Base-by-base conservation (phyloP, 805 yeast species). In the Kuraishia ogatae region DNA sequence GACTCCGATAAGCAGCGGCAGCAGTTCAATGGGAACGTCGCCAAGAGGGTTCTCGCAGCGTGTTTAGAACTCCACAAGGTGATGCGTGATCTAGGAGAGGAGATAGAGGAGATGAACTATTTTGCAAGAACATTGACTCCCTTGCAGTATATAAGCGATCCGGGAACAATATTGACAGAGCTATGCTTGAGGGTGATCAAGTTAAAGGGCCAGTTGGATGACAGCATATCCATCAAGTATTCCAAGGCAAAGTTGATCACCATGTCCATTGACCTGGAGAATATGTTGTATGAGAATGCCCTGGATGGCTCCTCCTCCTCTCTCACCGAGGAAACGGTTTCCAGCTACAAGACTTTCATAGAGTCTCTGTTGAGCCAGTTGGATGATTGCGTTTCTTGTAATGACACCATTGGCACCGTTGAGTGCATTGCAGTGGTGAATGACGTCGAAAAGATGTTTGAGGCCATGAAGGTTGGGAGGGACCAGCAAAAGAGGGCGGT, bases 401-500 rank as follows among this genome's bases (percentile, higher is more conserved):
- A 80, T 39, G 87, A 85, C 61, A 74, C 77, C 20, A 77, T 79
- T 48, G 79, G 79, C 13, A 82, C 83, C 55, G 78, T 81, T 69
- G 90, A 86, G 63, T 85, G 89, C 60, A 72, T 85, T 54, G 81
- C 82, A 0, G 84, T 84, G 29, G 81, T 86, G 28, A 76, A 77
- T 57, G 91, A 85, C 60, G 84, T 86, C 68, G 91, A 85, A 62
- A 78, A 82, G 60, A 86, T 86, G 90, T 85, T 83, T 65, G 85
- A 83, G 50, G 77, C 82, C 0, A 74, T 79, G 68, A 71, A 77
- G 53, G 43, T 28, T 17, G 43, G 43, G 43, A 35, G 43, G 13
- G 43, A 35, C 13, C 23, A 26, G n/a, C 20, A 20, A 28, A 51
- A n/a, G n/a, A n/a, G n/a, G n/a, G n/a, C n/a, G n/a, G n/a, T n/a